Percentiles rank a stretch among this genome's conserved stretches.
Conservation (phyloP, 805 yeast genomes). For the Hanseniaspora valbyensis region DNA sequence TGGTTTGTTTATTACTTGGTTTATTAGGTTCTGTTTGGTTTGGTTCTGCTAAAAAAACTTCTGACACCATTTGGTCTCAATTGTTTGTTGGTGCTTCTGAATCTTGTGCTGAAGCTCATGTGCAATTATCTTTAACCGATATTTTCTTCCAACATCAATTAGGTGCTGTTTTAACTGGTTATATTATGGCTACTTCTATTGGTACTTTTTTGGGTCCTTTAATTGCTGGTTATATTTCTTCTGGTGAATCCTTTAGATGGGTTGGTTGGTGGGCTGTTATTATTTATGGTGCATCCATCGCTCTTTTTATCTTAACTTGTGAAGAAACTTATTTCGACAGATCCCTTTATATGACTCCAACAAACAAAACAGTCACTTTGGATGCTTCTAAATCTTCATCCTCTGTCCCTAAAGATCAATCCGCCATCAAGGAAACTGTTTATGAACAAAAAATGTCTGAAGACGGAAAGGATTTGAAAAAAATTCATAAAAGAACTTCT, state of each 20-base stretch:
- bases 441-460: slow-evolving; percentile 2
- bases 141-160: slow-evolving; percentile 68
- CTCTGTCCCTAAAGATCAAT: too few relatives aligned
- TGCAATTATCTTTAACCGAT: slow-evolving; percentile 58
- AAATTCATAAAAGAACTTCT: background rate
- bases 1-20: slow-evolving; percentile 51
- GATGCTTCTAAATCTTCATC: background rate
- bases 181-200: slow-evolving; percentile 61
- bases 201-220: slow-evolving; percentile 75
- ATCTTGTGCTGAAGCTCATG: slow-evolving; percentile 65
- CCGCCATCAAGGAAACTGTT: too few relatives aligned
- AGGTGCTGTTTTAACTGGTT: slow-evolving; percentile 59
- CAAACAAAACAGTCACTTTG: slow-evolving; percentile 19
- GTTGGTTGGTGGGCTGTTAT: slow-evolving; percentile 62
- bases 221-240: slow-evolving; percentile 59
- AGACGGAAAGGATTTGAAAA: slow-evolving; percentile 7
- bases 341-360: slow-evolving; percentile 31
- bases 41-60: slow-evolving; percentile 41
- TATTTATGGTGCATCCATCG: slow-evolving; percentile 46
- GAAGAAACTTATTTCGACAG: slow-evolving; percentile 66
- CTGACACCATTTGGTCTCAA: slow-evolving; percentile 68
- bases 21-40: slow-evolving; percentile 63
- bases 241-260: slow-evolving; percentile 58
- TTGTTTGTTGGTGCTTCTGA: slow-evolving; percentile 72
- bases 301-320: slow-evolving; percentile 46